Evolutionary conservation across 495 filamentous ascomycete species (phyloP), one percentile per base, ranked within the genome.

Genomic region (Astrothelium subdiscretum): DNA sequence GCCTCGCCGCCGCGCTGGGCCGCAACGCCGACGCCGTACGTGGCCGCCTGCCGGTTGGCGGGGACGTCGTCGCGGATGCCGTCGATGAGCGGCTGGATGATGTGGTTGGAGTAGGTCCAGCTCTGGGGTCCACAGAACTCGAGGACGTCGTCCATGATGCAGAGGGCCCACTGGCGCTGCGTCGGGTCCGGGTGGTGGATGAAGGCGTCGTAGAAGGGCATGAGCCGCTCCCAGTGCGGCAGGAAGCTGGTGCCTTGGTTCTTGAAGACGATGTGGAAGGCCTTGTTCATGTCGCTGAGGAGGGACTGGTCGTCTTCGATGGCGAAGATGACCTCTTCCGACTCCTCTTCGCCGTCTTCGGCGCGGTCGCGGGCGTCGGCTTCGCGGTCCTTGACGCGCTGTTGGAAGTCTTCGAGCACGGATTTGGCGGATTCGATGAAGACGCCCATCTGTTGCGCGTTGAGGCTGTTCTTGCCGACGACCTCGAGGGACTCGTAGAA

Each of bases 281-380:
- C 91, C 78, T 99, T 99, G 85, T 97, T 99, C 95, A 99, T 99
- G 70, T 99, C 95, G 10, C 92, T 96, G 57, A 99, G 84, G 24
- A 99, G 78, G 29, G 90, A 92, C 73, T 97, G 94, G 71, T 99
- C 95, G 67, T 99, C 95, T 74, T 99, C 95, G 35, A 99, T 89
- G 5, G 95, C 95, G 68, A 94, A 88, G 4, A 92, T 73, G 57
- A 86, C 83, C 31, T 92, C 89, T 66, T 92, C 89, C 3, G 80
- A 79, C 66, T 96, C 91, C 60, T 91, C 88, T 52, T 84, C 90
- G 43, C 95, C 92, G 48, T 94, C 92, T 2, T 85, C 82, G 15
- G 85, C 80, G 1, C 74, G 77, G 3, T 87, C 86, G 31, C 79
- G 85, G 62, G 80, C 80, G 31, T 95, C 94, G 68, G 96, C 90